Conservation (phyloP, 371 early-diverging fungal genomes). For the Mortierella sp. region DNA sequence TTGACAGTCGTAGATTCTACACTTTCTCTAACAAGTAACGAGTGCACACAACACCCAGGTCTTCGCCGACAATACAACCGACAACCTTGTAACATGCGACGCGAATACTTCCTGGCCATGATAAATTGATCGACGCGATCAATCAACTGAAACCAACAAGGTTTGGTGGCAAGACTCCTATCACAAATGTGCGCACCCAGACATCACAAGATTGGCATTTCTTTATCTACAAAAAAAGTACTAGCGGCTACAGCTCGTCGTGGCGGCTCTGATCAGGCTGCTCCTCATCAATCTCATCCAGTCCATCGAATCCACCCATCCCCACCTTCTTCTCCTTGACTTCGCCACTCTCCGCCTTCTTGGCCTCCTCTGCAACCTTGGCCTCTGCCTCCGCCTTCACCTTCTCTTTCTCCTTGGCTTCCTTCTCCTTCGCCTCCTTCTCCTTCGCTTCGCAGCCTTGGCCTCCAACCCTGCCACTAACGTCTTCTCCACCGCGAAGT, state of each 20-base stretch:
- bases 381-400: slow-evolving; percentile 48
- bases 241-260: background rate
- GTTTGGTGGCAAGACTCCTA: background rate
- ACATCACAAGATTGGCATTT: background rate
- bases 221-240: background rate
- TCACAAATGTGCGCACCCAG: background rate
- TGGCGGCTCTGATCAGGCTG: background rate
- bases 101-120: too few species aligned
- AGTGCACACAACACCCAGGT: too few species aligned
- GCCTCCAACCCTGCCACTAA: slow-evolving; percentile 70
- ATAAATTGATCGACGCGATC: too few species aligned
- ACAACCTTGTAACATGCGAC: too few species aligned
- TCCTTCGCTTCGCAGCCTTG: slow-evolving; percentile 35
- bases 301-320: background rate
- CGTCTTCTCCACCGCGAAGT: slow-evolving; percentile 72
- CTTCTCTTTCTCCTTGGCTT: slow-evolving; percentile 33
- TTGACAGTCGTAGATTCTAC: too few species aligned
- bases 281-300: background rate
- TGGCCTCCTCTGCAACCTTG: slow-evolving; percentile 5
- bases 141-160: too few species aligned
- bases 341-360: slow-evolving; percentile 8
- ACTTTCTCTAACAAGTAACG: too few species aligned
- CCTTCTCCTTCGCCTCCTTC: slow-evolving; percentile 41
- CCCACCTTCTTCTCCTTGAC: background rate
- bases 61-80: too few species aligned